phyloP scores from a whole-genome alignment of 108 stramenopile species.

The Aureococcus anophagefferens region DNA sequence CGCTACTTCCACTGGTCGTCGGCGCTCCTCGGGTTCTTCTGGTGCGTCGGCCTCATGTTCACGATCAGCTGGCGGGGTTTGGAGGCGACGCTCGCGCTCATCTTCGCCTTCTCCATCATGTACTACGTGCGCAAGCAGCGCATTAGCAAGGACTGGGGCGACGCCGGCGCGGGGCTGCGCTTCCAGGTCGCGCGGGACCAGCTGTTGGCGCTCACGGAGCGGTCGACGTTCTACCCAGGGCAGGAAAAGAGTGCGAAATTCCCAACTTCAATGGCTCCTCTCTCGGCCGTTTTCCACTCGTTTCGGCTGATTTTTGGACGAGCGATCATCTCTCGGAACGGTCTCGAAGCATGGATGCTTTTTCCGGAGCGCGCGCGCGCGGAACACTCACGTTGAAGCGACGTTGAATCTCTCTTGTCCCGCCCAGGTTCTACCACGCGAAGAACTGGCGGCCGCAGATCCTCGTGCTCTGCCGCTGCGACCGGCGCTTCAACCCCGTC shows the following conservation, averaged over 20 bases:
- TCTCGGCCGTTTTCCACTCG: no score
- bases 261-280: no score
- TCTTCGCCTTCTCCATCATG: constrained; percentile 32
- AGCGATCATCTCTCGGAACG: no score
- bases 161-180: constrained; percentile 27
- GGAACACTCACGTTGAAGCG: no score
- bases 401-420: no score
- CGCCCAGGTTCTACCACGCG: no score
- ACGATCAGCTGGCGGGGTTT: constrained; percentile 32
- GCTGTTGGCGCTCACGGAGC: constrained; percentile 15
- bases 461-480: constrained; percentile 31
- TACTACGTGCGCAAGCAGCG: constrained; percentile 42
- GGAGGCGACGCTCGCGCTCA: constrained; percentile 15
- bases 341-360: no score
- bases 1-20: constrained; percentile 62
- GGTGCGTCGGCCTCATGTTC: constrained; percentile 60
- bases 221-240: no score
- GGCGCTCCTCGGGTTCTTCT: constrained; percentile 49
- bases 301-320: no score
- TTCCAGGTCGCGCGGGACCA: constrained; percentile 20
- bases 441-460: constrained; percentile 76
- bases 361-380: no score
- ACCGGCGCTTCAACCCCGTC: constrained; percentile 14
- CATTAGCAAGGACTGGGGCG: constrained; percentile 41
- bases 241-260: no score